phyloP scores from a whole-genome alignment of 331 rosid genomes.

The Prunus yedoensis region DNA sequence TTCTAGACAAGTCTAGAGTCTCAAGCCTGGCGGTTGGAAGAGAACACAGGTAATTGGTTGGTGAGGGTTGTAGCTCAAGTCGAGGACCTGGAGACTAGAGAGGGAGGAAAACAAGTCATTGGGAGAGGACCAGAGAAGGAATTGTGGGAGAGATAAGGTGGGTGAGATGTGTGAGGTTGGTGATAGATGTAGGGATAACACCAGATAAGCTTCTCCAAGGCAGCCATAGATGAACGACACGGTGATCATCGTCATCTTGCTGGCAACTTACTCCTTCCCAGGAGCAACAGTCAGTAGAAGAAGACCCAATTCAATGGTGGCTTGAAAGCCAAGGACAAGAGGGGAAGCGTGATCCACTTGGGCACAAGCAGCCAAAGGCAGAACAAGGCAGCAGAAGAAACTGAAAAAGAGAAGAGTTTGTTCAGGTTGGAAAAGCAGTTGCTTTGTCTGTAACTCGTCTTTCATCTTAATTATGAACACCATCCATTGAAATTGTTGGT shows the following conservation, averaged over 20 bases:
- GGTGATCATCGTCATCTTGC: not conserved
- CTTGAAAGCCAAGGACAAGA: slow-evolving; percentile 39
- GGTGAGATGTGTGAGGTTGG: slow-evolving; percentile 45
- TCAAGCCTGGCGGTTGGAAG: slow-evolving; percentile 18
- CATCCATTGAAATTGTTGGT: too few species aligned
- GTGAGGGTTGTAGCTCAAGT: slow-evolving; percentile 70
- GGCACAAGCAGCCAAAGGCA: slow-evolving; percentile 41
- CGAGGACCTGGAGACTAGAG: slow-evolving; percentile 45
- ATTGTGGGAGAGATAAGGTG: slow-evolving; percentile 31
- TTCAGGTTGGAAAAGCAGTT: not conserved
- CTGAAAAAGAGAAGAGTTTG: not conserved
- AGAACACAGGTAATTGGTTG: slow-evolving; percentile 37
- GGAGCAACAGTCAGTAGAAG: slow-evolving; percentile 57
- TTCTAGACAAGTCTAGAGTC: slow-evolving; percentile 65
- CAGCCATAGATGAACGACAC: slow-evolving; percentile 50
- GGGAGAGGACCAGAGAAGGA: too few species aligned
- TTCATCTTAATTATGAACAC: too few species aligned
- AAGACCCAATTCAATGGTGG: slow-evolving; percentile 56
- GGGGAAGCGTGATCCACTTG: slow-evolving; percentile 50
- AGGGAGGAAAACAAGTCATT: slow-evolving; percentile 9
- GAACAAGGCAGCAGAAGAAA: slow-evolving; percentile 32
- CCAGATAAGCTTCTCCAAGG: slow-evolving; percentile 61
- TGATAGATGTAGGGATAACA: slow-evolving; percentile 36
- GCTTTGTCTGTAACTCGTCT: too few species aligned
- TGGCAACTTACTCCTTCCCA: slow-evolving; percentile 80